These are phyloP conservation scores for Hypoxylon rickii DNA, from an alignment of 495 filamentous ascomycete genomes.

Conservation along the genomic window DNA sequence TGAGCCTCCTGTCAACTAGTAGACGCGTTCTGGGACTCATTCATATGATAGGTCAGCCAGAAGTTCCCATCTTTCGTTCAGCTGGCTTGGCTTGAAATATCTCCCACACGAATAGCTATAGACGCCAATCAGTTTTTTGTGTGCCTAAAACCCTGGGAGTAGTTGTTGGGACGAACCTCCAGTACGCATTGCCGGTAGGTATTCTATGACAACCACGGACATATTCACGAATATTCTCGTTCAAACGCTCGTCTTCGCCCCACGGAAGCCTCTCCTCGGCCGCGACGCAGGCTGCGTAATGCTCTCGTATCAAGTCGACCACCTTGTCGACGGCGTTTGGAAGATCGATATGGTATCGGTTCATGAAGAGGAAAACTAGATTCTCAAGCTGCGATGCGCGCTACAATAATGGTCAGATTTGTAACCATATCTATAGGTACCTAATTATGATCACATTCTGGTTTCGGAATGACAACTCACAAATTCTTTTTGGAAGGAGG, in stretches of 20 bases:
- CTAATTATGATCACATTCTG: background rate
- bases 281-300: slow-evolving; percentile 32
- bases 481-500: slow-evolving; percentile 39
- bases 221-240: slow-evolving; percentile 35
- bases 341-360: slow-evolving; percentile 29
- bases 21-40: too few relatives aligned
- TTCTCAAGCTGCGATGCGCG: slow-evolving; percentile 36
- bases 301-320: slow-evolving; percentile 35
- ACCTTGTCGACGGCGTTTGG: slow-evolving; percentile 25
- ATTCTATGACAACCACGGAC: slow-evolving; percentile 31
- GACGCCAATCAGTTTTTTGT: background rate
- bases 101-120: slow-evolving; percentile 33
- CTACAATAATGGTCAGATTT: too few relatives aligned
- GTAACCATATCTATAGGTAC: background rate
- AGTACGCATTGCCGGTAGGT: slow-evolving; percentile 35
- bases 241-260: slow-evolving; percentile 33
- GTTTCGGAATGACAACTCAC: slow-evolving; percentile 14
- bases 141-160: background rate
- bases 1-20: too few relatives aligned
- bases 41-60: slow-evolving; percentile 30
- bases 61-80: slow-evolving; percentile 32
- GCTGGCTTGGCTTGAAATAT: slow-evolving; percentile 31
- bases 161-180: slow-evolving; percentile 26
- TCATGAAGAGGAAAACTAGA: slow-evolving; percentile 36
- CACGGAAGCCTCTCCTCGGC: slow-evolving; percentile 35